Conservation (phyloP, 257 asterid species). For the Nicotiana tomentosiformis region DNA sequence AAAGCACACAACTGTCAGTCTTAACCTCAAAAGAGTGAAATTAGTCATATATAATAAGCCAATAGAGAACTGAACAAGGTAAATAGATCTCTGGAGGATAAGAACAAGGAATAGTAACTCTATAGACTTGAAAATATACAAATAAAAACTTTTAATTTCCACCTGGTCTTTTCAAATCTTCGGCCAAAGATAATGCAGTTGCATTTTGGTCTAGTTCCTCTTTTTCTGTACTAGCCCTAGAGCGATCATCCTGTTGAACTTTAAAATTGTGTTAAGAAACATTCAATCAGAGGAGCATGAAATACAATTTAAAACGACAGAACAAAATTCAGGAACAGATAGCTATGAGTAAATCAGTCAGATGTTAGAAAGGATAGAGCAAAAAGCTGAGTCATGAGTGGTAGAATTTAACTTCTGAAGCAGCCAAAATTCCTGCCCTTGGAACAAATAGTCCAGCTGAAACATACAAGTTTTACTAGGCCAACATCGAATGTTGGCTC, state of each 20-base stretch:
- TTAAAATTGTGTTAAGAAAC: not conserved
- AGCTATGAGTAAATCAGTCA: not conserved
- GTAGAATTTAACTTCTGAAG: not conserved
- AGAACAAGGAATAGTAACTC: not conserved
- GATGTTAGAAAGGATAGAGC: not conserved
- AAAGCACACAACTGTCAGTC: not conserved
- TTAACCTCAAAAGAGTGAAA: not conserved
- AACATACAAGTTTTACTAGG: not conserved
- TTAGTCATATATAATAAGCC: not conserved
- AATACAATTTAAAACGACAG: not conserved
- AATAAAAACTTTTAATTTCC: slow-evolving; percentile 24
- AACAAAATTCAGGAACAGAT: not conserved
- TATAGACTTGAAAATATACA: not conserved
- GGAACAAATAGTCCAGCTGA: not conserved
- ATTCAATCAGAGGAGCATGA: not conserved
- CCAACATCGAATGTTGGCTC: not conserved
- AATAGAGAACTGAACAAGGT: not conserved
- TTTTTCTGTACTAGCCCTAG: slow-evolving; percentile 52
- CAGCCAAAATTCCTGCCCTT: not conserved
- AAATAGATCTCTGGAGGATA: not conserved
- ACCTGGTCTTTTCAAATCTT: slow-evolving; percentile 58
- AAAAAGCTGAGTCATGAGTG: not conserved
- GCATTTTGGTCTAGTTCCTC: slow-evolving; percentile 80
- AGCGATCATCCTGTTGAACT: slow-evolving; percentile 64
- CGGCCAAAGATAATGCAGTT: slow-evolving; percentile 71